Base-by-base conservation (phyloP, 139 green algal species). In the Coelastrella sp. region DNA sequence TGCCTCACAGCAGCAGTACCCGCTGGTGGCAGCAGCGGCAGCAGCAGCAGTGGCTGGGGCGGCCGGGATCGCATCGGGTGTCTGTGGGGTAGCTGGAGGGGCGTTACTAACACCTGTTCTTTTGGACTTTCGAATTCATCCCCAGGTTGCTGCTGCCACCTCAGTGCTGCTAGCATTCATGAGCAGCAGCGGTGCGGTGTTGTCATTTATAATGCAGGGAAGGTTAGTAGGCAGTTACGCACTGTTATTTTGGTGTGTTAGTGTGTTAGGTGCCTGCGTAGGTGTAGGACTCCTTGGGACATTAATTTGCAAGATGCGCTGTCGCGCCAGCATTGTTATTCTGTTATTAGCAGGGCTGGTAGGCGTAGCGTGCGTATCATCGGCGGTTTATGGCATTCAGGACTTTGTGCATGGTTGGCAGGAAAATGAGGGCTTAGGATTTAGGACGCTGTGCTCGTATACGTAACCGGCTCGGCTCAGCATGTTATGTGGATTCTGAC, bases 201-300 rank as follows among this genome's bases (percentile, higher is more conserved):
- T 90, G 11, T 73, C 86, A 10, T 90, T 77, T 13, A 80, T 82
- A 7, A 58, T 85, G 23, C 73, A 90, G 61, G 86, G 86, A 54
- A 16, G 86, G 6, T 32, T 90, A 4, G 59, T 78, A 19, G 23
- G 56, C 23, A 66, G 22, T 13, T 85, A 90, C n/a, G 86, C 86
- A 4, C 3, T 83, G 73, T 47, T 83, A 16, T 90, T 79, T 65
- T 80, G 13, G 8, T 61, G 14, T 14, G 60, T 74, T 5, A 22
- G 23, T 16, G 60, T 82, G 23, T 56, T 56, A 6, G 86, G 86
- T 10, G 75, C 57, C 3, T 66, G 64, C 14, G 32, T 82, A 5
- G 75, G 86, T 65, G 23, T 6, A 65, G 8, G 17, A 75, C n/a
- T 61, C n/a, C 3, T 60, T 3, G 7, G 23, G 57, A 20, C 20